Base-by-base conservation (phyloP, 257 asterid species). In the Asclepias syriaca region DNA sequence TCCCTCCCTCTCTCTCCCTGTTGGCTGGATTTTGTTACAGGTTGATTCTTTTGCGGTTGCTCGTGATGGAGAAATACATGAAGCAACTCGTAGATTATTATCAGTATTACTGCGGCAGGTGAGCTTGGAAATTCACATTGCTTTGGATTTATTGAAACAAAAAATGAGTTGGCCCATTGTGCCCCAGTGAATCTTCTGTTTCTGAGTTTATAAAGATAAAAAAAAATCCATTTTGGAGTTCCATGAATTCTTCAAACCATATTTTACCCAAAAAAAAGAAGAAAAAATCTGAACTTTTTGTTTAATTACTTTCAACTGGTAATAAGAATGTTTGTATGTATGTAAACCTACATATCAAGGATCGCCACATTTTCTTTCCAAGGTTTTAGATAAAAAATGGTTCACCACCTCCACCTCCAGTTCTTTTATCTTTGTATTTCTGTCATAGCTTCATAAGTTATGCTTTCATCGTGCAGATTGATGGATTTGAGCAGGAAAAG, bases 401-500 rank as follows among this genome's bases (percentile, higher is more conserved):
- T 6, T 34, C 24, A 16, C 48, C 48, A 14, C 67, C 34, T 59
- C 37, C 37, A 24, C 24, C 27, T 66, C 14, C 48, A 43, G n/a
- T 8, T 48, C 70, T 1, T 51, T 29, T 29, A 37, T 19, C 39
- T 73, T 18, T 53, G 65, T 72, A 59, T 16, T 77, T 16, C 21
- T 32, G 40, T 74, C 58, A 21, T 70, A 18, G 61, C 72, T 70
- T 81, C 63, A 6, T 69, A 57, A 68, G 22, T 59, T 65, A 57
- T 73, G 53, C 46, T 58, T 71, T 60, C 29, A 6, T 58, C 70
- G 8, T 85, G 88, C 89, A 94, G 99, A 94, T 94, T 71, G 99
- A 94, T 84, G 97, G 97, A 72, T 94, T 94, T 81, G 97, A 94
- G 94, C 96, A 91, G 84, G 97, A 94, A 70, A 91, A 86, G 83